Base-by-base conservation (phyloP, 768 basidiomycete genomes). In the Macrolepiota fuliginosa region DNA sequence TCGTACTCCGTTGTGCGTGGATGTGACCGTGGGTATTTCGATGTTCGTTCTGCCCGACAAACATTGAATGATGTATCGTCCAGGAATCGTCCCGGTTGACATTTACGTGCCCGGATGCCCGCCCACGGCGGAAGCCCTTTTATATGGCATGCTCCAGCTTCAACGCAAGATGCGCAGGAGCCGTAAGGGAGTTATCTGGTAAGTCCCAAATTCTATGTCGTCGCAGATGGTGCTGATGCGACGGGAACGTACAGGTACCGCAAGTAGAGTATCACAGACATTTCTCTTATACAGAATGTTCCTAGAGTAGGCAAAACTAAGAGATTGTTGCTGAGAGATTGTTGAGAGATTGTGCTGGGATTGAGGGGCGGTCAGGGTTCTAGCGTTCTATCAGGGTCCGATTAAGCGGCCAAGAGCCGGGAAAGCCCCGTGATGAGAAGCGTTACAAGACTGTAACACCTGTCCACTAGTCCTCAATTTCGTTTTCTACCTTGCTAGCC, bases 1-100 rank as follows among this genome's bases (percentile, higher is more conserved):
- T 97, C 96, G 27, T 99, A 99, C 77, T 95, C 96, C 29, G 97
- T 99, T 64, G 97, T 98, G 39, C 89, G 97, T 51, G 97, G 97
- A 15, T 98, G 96, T 73, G 97, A 99, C 80, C 87, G 97, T 91
- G 72, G 62, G 90, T 73, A 54, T 39, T 56, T n/a, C 35, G 60
- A 35, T 53, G 19, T 54, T 13, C 19, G 32, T 47, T 59, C 32
- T 58, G 9, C 40, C 11, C 27, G 27, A 42, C 32, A 53, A 45
- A 63, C 40, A 60, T 10, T 19, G 40, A 53, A 46, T 64, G 49
- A 62, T 71, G 61, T 54, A 35, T 4, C 51, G 40, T 56, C 1
- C 65, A 93, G 91, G 91, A 53, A 96, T 99, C 68, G 96, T 99
- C 4, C 97, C 97, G 3, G 96, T 99, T 49, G 96, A 98, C 73